These are phyloP conservation scores for Hemileia vastatrix DNA, from an alignment of 1,284 basidiomycete species.

Conservation along the genomic window DNA sequence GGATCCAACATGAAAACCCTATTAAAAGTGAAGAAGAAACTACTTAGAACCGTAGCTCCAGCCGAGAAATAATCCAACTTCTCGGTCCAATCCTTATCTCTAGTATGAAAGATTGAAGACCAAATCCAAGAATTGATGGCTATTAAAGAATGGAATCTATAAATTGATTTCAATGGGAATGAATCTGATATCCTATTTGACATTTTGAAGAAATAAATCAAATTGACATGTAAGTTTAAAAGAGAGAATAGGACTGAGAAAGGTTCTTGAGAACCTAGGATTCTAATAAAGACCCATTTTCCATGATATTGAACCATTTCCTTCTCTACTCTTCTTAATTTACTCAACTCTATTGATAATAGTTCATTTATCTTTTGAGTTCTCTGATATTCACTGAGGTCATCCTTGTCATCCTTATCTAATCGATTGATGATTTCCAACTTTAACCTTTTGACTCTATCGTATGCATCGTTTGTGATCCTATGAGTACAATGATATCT, in stretches of 20 bases:
- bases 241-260: constrained; percentile 81
- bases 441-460: no score
- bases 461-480: constrained; percentile 59
- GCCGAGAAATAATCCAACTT: constrained; percentile 92
- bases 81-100: constrained; percentile 80
- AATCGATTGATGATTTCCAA: no score
- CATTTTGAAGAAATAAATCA: constrained; percentile 53
- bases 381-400: no score
- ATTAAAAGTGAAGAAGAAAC: no score
- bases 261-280: constrained; percentile 82
- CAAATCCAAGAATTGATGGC: constrained; percentile 88
- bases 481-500: constrained; percentile 81
- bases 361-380: no score
- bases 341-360: no score
- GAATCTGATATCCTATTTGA: constrained; percentile 49
- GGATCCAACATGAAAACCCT: no score
- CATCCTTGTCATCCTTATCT: no score
- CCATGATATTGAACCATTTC: no score
- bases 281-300: no score
- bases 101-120: constrained; percentile 81
- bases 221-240: constrained; percentile 67
- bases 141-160: constrained; percentile 59
- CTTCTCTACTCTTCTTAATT: no score
- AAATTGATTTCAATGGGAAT: constrained; percentile 64
- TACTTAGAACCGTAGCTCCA: no score